Conservation (phyloP, 2,329 filamentous ascomycete species). For the Penicillium vulpinum region DNA sequence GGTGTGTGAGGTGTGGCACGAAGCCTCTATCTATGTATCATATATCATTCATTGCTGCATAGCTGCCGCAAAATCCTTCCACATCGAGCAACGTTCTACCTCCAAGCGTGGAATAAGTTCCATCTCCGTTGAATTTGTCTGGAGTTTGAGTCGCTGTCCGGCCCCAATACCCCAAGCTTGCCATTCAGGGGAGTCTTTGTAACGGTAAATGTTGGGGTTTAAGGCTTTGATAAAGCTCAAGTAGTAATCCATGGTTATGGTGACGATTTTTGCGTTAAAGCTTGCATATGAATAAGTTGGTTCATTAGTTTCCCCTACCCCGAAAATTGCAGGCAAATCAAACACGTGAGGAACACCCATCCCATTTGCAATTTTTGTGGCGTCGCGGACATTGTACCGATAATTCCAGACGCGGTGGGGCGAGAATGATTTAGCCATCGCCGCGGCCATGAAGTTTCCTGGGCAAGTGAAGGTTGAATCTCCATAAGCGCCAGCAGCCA, state of each 20-base stretch:
- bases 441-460: slow-evolving; percentile 43
- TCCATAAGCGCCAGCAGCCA: slow-evolving; percentile 42
- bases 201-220: slow-evolving; percentile 22
- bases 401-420: slow-evolving; percentile 47
- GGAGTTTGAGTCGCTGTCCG: slow-evolving; percentile 18
- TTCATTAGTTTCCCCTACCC: slow-evolving; percentile 15
- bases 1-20: not conserved
- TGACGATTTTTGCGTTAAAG: slow-evolving; percentile 28
- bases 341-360: slow-evolving; percentile 42
- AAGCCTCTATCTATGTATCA: too few species aligned
- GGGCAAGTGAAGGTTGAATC: slow-evolving; percentile 54
- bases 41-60: slow-evolving; percentile 19
- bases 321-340: slow-evolving; percentile 31
- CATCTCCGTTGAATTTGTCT: slow-evolving; percentile 24
- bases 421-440: slow-evolving; percentile 26
- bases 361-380: slow-evolving; percentile 37
- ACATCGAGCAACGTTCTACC: slow-evolving; percentile 19
- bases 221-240: slow-evolving; percentile 26
- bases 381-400: slow-evolving; percentile 49
- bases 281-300: slow-evolving; percentile 30
- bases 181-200: slow-evolving; percentile 21
- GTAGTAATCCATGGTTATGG: slow-evolving; percentile 29
- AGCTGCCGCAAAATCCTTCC: slow-evolving; percentile 11
- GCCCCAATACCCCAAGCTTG: slow-evolving; percentile 15
- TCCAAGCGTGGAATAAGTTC: slow-evolving; percentile 17